phyloP scores from a whole-genome alignment of 1,284 basidiomycete genomes.

The Termitomyces sp. region DNA sequence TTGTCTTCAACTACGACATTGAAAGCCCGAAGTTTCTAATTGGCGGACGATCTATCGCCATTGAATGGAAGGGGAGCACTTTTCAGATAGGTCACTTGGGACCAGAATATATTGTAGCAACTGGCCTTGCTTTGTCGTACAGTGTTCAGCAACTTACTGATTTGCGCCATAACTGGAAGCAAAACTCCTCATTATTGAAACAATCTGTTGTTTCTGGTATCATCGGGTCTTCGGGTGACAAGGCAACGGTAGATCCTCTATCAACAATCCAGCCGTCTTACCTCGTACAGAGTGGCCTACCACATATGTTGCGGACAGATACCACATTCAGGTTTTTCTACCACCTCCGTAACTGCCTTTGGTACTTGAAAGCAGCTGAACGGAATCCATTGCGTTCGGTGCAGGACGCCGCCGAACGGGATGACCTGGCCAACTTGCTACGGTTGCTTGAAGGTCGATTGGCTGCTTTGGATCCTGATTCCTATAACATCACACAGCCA shows the following conservation, averaged over 20 bases:
- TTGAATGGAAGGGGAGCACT: slow-evolving; percentile 25
- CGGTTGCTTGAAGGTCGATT: slow-evolving; percentile 38
- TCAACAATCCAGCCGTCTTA: slow-evolving; percentile 78
- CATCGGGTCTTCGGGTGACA: slow-evolving; percentile 42
- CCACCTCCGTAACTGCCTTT: slow-evolving; percentile 60
- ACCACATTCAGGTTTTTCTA: slow-evolving; percentile 65
- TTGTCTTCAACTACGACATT: slow-evolving; percentile 23
- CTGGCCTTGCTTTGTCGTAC: slow-evolving; percentile 28
- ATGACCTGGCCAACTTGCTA: slow-evolving; percentile 21
- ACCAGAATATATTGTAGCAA: slow-evolving; percentile 40
- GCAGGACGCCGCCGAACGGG: slow-evolving; percentile 1
- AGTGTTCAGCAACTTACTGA: slow-evolving; percentile 23
- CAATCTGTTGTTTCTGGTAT: slow-evolving; percentile 39
- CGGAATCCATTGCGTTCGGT: slow-evolving; percentile 5
- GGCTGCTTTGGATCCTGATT: slow-evolving; percentile 42
- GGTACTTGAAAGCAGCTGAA: slow-evolving; percentile 24
- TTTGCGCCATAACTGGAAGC: slow-evolving; percentile 23
- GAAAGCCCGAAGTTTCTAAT: slow-evolving; percentile 22
- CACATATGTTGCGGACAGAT: slow-evolving; percentile 60
- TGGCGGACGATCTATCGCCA: slow-evolving; percentile 19
- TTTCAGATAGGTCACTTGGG: slow-evolving; percentile 38
- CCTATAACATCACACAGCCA: slow-evolving; percentile 26
- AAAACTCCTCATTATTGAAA: slow-evolving; percentile 24
- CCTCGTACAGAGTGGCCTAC: slow-evolving; percentile 67
- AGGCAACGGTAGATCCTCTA: slow-evolving; percentile 62